These are phyloP conservation scores for Trichoderma oligosporum DNA, from an alignment of 2,329 filamentous ascomycete species.

Conservation along the genomic window DNA sequence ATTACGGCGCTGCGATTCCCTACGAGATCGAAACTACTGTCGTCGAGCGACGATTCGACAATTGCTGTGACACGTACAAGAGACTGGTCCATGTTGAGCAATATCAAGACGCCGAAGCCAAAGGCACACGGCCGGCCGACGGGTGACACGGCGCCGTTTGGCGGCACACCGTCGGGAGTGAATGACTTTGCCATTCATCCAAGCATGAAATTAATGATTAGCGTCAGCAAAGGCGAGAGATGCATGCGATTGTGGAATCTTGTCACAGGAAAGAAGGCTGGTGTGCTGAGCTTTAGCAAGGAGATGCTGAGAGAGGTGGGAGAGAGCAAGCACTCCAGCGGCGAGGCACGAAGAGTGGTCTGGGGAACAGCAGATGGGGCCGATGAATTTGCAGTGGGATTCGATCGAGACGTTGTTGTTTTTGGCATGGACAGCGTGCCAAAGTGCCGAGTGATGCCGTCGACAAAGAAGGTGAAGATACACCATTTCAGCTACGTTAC, in stretches of 20 bases:
- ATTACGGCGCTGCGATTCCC: constrained; percentile 80
- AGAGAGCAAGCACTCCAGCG: constrained; percentile 70
- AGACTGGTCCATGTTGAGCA: constrained; percentile 84
- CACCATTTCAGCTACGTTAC: constrained; percentile 75
- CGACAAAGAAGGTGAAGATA: constrained; percentile 68
- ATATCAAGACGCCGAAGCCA: constrained; percentile 83
- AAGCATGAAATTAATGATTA: constrained; percentile 94
- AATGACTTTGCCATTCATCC: constrained; percentile 96
- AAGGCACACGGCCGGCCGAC: constrained; percentile 76
- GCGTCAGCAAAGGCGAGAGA: constrained; percentile 81
- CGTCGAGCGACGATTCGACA: constrained; percentile 85
- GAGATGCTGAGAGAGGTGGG: constrained; percentile 70
- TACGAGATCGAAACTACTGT: constrained; percentile 79
- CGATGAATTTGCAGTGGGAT: constrained; percentile 84
- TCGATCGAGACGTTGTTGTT: constrained; percentile 78
- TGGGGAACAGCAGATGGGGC: constrained; percentile 70
- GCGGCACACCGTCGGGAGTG: constrained; percentile 78
- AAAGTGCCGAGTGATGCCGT: constrained; percentile 67
- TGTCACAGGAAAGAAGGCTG: constrained; percentile 92
- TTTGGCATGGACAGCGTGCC: constrained; percentile 87
- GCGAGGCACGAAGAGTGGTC: constrained; percentile 76
- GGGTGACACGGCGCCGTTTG: constrained; percentile 82
- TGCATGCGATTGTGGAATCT: constrained; percentile 95
- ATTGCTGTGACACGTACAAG: constrained; percentile 82
- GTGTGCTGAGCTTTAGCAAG: constrained; percentile 79